Evolutionary conservation across 805 yeast genomes (phyloP).

Genomic region (Metschnikowia koreensis): DNA sequence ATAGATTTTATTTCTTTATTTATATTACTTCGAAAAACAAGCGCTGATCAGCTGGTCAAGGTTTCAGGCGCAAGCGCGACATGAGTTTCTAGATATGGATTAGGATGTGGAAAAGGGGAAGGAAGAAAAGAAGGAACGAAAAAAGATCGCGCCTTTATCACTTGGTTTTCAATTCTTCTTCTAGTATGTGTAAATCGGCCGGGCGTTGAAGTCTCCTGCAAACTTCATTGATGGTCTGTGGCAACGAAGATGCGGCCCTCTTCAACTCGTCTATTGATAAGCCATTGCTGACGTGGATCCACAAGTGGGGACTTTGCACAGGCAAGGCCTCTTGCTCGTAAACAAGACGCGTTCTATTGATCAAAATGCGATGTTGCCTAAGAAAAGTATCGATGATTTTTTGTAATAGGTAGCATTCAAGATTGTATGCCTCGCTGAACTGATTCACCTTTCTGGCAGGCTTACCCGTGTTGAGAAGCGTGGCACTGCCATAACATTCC

Average conservation of each 20-base stretch:
- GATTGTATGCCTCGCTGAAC: conserved; percentile 44
- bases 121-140: not conserved
- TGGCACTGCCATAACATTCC: conserved; percentile 47
- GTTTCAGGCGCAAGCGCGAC: not conserved
- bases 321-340: conserved; percentile 54
- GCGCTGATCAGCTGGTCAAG: not conserved
- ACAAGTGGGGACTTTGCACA: conserved; percentile 37
- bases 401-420: conserved; percentile 65
- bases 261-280: conserved; percentile 28
- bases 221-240: conserved; percentile 21
- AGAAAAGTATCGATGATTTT: conserved; percentile 59
- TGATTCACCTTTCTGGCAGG: conserved; percentile 40
- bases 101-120: not conserved
- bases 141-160: conserved; percentile 5
- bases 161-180: conserved; percentile 20
- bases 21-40: too few relatives aligned
- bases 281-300: conserved; percentile 32
- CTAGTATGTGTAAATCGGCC: conserved; percentile 27
- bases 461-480: conserved; percentile 43
- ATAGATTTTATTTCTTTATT: not conserved
- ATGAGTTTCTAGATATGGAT: not conserved
- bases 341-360: conserved; percentile 62
- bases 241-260: conserved; percentile 24
- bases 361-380: conserved; percentile 50
- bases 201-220: conserved; percentile 23